Base-by-base conservation (phyloP, 192 early-diverging fungal genomes). In the Coemansia interrupta region DNA sequence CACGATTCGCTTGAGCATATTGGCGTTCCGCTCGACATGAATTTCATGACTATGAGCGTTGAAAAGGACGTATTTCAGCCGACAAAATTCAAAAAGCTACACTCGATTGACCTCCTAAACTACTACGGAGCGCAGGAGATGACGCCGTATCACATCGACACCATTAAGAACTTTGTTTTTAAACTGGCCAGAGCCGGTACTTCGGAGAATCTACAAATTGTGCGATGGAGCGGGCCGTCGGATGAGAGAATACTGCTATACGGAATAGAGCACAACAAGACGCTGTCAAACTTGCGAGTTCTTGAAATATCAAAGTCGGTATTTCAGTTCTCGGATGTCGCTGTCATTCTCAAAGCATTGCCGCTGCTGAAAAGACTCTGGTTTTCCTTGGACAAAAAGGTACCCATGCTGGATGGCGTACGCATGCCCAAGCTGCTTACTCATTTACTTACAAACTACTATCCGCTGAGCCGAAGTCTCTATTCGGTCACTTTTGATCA, bases 111-210 rank as follows among this genome's bases (percentile, higher is more conserved):
- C 5, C 44, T 46, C 8, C 20, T 46, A 7, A 46, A 46, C 20
- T 46, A 46, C 17, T 46, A 46, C 20, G 44, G 44, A n/a, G 44
- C 44, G 8, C 44, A 46, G n/a, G 44, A 46, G n/a, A 46, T 46
- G 44, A 19, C 44, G 18, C 44, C n/a, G 18, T 14, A 46, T 18
- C 17, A 46, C 18, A 46, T 46, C 8, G 44, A 46, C 19, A 9
- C 44, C 13, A 46, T 46, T 20, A 18, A 46, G 2, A 1, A 9
- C 8, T 46, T 46, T 46, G 44, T 46, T 9, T 46, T 46, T 18
- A 46, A 18, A n/a, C 17, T 46, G 18, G 20, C 17, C 44, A 46
- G 44, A 7, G n/a, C 44, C 3, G 6, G 17, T 19, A 20, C 44
- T 18, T 6, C 17, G 17, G 17, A 46, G n/a, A 15, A 20, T 17